Conservation (phyloP, 192 early-diverging fungal species). For the Coemansia sp. region DNA sequence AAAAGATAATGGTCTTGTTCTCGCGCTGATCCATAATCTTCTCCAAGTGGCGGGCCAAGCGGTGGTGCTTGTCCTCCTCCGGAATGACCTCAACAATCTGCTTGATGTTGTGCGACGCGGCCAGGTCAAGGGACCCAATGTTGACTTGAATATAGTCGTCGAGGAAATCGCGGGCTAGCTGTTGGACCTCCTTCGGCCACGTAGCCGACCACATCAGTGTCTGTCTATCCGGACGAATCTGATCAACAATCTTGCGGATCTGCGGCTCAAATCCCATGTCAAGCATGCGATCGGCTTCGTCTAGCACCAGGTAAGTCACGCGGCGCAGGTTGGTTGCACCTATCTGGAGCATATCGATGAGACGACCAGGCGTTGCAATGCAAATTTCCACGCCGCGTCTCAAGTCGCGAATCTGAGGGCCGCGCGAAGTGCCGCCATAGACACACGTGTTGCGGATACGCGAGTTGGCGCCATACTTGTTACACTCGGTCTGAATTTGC, state of each 20-base stretch:
- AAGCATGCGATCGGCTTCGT: constrained; percentile 99
- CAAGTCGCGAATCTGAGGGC: constrained; percentile 87
- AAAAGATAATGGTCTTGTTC: constrained; percentile 92
- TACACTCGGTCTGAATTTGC: constrained; percentile 94
- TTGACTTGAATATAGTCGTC: constrained; percentile 95
- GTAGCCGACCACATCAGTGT: constrained; percentile 99
- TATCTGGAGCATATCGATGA: constrained; percentile 94
- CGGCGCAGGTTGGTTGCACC: constrained; percentile 87
- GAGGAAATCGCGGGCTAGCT: constrained; percentile 87
- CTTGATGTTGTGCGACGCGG: constrained; percentile 88
- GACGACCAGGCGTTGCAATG: constrained; percentile 96
- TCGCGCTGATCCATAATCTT: constrained; percentile 80
- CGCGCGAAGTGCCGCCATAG: constrained; percentile 93
- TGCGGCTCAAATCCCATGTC: constrained; percentile 99
- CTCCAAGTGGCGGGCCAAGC: constrained; percentile 78
- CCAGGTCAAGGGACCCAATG: constrained; percentile 88
- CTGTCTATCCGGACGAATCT: constrained; percentile 96
- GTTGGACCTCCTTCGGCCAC: constrained; percentile 96
- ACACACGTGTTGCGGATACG: constrained; percentile 92
- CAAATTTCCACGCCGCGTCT: constrained; percentile 87
- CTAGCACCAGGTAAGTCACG: constrained; percentile 96
- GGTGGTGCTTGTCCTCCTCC: constrained; percentile 79
- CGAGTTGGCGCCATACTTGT: constrained; percentile 86
- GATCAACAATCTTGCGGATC: constrained; percentile 96
- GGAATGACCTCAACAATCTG: constrained; percentile 89